Evolutionary conservation across 306 rosid species (phyloP).

Genomic region (Canavalia ensiformis): DNA sequence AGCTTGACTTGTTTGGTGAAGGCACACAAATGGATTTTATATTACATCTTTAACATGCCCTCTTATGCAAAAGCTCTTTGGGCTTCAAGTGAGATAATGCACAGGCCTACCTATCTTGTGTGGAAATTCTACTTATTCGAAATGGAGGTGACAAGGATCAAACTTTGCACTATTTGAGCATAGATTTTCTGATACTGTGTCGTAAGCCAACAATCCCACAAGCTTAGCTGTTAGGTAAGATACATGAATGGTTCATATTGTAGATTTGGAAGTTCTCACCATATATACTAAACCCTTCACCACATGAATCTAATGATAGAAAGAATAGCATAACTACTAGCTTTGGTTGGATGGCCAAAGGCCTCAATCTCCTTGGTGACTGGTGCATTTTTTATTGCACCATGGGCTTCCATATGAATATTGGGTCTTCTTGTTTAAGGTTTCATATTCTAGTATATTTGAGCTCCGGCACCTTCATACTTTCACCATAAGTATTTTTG

Average conservation of each 20-base stretch:
- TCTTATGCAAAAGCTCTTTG: background rate
- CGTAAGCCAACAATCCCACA: background rate
- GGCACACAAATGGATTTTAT: background rate
- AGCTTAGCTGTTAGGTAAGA: background rate
- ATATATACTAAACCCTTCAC: background rate
- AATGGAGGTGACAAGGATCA: background rate
- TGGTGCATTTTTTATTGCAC: slow-evolving; percentile 3
- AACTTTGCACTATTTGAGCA: background rate
- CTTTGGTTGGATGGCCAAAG: slow-evolving; percentile 5
- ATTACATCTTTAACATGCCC: background rate
- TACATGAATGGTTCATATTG: background rate
- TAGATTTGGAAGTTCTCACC: slow-evolving; percentile 28
- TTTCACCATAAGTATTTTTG: background rate
- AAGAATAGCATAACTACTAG: slow-evolving; percentile 7
- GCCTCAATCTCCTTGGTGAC: slow-evolving; percentile 1
- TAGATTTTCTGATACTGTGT: background rate
- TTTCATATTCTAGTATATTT: slow-evolving; percentile 9
- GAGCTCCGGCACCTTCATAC: slow-evolving; percentile 19
- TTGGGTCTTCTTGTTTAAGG: background rate
- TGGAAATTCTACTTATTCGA: background rate
- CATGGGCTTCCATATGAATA: slow-evolving; percentile 3
- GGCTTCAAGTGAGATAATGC: background rate
- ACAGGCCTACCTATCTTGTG: background rate
- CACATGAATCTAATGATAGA: slow-evolving; percentile 5
- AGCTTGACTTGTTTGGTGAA: background rate